These are phyloP conservation scores for Cordyceps farinosa DNA, from an alignment of 2,329 filamentous ascomycete genomes.

Conservation along the genomic window DNA sequence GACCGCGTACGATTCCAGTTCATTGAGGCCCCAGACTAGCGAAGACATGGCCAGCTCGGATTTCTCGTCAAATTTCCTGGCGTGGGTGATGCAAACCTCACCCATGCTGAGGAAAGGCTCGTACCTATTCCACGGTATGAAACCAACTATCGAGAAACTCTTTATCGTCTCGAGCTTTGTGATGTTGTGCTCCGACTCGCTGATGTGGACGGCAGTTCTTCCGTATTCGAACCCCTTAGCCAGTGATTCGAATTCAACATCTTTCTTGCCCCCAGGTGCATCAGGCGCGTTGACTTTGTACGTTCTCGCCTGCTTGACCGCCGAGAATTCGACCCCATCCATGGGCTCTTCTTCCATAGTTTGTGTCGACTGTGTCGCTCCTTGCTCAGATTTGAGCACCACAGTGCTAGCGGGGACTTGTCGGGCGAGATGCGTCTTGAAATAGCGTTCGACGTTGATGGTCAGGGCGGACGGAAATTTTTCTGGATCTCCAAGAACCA, in stretches of 20 bases:
- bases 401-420: slow-evolving; percentile 76
- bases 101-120: slow-evolving; percentile 84
- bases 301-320: slow-evolving; percentile 71
- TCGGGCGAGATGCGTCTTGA: slow-evolving; percentile 74
- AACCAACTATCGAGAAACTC: slow-evolving; percentile 79
- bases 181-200: slow-evolving; percentile 78
- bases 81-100: slow-evolving; percentile 71
- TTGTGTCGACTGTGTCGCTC: slow-evolving; percentile 48
- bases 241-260: slow-evolving; percentile 76
- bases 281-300: slow-evolving; percentile 77
- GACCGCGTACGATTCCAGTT: slow-evolving; percentile 80
- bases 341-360: slow-evolving; percentile 46
- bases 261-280: slow-evolving; percentile 72
- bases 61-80: slow-evolving; percentile 74
- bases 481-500: slow-evolving; percentile 76
- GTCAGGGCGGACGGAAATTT: slow-evolving; percentile 70
- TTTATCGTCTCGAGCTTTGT: slow-evolving; percentile 79
- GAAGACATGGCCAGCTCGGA: slow-evolving; percentile 84
- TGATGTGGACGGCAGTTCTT: slow-evolving; percentile 85
- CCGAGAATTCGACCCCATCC: slow-evolving; percentile 56
- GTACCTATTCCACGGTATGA: slow-evolving; percentile 73
- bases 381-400: slow-evolving; percentile 53
- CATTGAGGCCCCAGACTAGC: slow-evolving; percentile 80
- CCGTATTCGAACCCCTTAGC: slow-evolving; percentile 96
- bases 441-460: slow-evolving; percentile 89